Evolutionary conservation across 768 basidiomycete genomes (phyloP).

Genomic region (Flagelloscypha sp.): DNA sequence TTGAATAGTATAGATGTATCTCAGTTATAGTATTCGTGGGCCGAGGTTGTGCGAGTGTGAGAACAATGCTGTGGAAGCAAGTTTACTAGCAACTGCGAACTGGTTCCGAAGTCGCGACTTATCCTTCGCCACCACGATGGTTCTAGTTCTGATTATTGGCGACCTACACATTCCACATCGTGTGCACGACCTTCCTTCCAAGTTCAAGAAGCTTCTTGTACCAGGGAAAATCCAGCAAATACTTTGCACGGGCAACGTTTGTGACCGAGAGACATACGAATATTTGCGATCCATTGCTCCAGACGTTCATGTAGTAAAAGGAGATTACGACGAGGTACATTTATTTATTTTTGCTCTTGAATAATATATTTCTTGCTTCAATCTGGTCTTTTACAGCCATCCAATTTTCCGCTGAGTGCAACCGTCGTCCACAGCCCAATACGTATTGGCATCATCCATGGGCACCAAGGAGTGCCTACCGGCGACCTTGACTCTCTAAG

Average conservation of each 20-base stretch:
- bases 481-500: slow-evolving; percentile 90
- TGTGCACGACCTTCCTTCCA: slow-evolving; percentile 82
- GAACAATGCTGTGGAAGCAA: too few species aligned
- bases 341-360: background rate
- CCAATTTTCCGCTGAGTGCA: slow-evolving; percentile 70
- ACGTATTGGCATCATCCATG: slow-evolving; percentile 87
- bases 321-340: slow-evolving; percentile 91
- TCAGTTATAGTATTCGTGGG: too few species aligned
- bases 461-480: slow-evolving; percentile 87
- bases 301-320: slow-evolving; percentile 85
- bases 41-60: too few species aligned
- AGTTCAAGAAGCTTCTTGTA: slow-evolving; percentile 94
- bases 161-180: slow-evolving; percentile 95
- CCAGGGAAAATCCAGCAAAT: slow-evolving; percentile 98
- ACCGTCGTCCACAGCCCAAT: slow-evolving; percentile 80
- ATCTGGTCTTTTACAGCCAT: slow-evolving; percentile 31
- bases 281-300: slow-evolving; percentile 91
- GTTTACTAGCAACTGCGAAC: too few species aligned
- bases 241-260: slow-evolving; percentile 93
- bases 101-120: too few species aligned
- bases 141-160: slow-evolving; percentile 92
- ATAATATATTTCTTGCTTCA: background rate
- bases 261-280: slow-evolving; percentile 95
- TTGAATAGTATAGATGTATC: too few species aligned
- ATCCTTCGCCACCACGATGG: slow-evolving; percentile 53